phyloP scores from a whole-genome alignment of 2,329 filamentous ascomycete genomes.

The Neonectria neomacrospora region DNA sequence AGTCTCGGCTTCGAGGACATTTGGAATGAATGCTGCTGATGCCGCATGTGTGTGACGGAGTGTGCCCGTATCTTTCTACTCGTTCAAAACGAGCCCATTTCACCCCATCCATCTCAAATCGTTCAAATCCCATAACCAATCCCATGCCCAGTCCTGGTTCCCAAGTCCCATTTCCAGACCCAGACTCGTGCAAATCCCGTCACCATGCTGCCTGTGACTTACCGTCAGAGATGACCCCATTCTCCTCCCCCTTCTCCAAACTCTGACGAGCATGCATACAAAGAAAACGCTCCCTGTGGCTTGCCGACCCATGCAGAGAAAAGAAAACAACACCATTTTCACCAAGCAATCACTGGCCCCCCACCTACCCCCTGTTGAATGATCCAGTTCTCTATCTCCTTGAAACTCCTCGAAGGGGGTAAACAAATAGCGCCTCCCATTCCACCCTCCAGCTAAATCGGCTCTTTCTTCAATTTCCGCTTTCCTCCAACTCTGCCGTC shows the following conservation, averaged over 20 bases:
- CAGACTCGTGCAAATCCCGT: conserved; percentile 28
- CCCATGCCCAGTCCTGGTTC: conserved; percentile 5
- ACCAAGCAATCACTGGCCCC: conserved; percentile 37
- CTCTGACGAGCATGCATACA: conserved; percentile 26
- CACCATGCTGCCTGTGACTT: conserved; percentile 28
- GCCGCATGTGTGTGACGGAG: neutral
- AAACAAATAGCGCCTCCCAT: conserved; percentile 22
- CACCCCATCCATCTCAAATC: conserved; percentile 13
- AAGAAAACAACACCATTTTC: conserved; percentile 34
- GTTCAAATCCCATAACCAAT: conserved; percentile 22
- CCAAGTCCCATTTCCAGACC: neutral
- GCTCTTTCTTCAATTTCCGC: conserved; percentile 41
- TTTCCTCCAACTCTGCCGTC: conserved; percentile 45
- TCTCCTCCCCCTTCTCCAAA: conserved; percentile 12
- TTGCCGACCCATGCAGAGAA: conserved; percentile 36
- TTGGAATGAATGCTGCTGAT: conserved; percentile 10
- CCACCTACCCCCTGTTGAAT: conserved; percentile 33
- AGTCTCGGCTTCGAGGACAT: conserved; percentile 5
- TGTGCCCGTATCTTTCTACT: neutral
- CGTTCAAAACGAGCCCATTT: conserved; percentile 5
- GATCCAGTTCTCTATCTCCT: conserved; percentile 28
- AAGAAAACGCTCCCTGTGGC: conserved; percentile 31
- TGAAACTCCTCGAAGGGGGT: conserved; percentile 20
- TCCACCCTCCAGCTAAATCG: conserved; percentile 6
- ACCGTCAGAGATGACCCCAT: conserved; percentile 12